Base-by-base conservation (phyloP, 164 flowering plant species). In the Litsea cubeba region DNA sequence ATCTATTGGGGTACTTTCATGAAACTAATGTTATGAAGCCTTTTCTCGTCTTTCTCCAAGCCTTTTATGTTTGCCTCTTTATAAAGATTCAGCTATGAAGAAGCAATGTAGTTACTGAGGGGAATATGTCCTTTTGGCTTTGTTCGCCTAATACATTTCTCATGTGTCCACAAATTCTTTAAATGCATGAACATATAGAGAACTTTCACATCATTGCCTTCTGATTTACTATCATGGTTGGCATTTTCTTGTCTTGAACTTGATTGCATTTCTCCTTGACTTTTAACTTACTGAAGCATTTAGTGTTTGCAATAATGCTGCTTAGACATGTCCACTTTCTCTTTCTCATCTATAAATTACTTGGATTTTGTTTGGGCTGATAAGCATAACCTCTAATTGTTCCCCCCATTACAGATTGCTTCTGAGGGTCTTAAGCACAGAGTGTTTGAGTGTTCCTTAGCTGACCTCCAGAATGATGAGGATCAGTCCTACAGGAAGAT, bases 371-470 rank as follows among this genome's bases (percentile, higher is more conserved):
- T 66, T 66, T 66, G 50, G 22, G 17, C 3, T 66, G 15, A 2
- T 18, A 30, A 17, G 26, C 11, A 35, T 66, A 17, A 30, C 49
- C 15, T 66, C 11, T 30, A 28, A 66, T 66, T 23, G 14, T 64
- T 66, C 26, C 69, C 17, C n/a, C 72, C 32, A 12, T 54, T 12
- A 50, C 81, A 82, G 85, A 82, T 82, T 74, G 84, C 84, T 50
- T 82, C 84, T 1, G 84, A 82, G 66, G 84, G 84, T 25, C 84
- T 82, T 25, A 82, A 82, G 72, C 81, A 80, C 69, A 49, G 85
- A 64, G 85, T 82, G 66, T 82, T 82, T 69, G 83, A 82, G 79
- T 25, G 72, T 62, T 75, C 75, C 62, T 62, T 82, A 71, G 85
- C 85, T 71, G 85, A 82, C 72, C 85, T 82, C 69, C 82, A 82